phyloP scores from a whole-genome alignment of 352 stramenopile species.

The Phytophthora vignae region DNA sequence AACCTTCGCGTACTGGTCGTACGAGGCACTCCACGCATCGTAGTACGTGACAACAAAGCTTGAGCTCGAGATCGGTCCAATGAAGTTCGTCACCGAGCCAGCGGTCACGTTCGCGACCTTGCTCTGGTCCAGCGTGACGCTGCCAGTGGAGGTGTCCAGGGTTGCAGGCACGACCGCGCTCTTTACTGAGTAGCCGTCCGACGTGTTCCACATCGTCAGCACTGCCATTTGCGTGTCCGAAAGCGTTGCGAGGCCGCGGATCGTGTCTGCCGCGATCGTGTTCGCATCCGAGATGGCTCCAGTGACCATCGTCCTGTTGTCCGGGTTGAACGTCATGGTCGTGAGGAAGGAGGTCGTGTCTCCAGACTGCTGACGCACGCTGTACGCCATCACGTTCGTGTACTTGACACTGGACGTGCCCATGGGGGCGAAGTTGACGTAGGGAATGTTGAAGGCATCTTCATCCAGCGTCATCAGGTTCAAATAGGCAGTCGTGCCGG shows the following conservation, averaged over 20 bases:
- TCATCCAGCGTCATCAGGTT: slow-evolving; percentile 37
- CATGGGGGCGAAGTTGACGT: slow-evolving; percentile 63
- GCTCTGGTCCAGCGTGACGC: slow-evolving; percentile 23
- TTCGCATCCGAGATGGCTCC: slow-evolving; percentile 17
- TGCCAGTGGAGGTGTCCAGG: slow-evolving; percentile 26
- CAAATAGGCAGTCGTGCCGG: slow-evolving; percentile 77
- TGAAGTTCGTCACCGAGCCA: slow-evolving; percentile 46
- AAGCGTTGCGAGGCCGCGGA: slow-evolving; percentile 66
- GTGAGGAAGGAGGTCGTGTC: slow-evolving; percentile 56
- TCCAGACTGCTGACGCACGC: slow-evolving; percentile 15
- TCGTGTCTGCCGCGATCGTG: slow-evolving; percentile 37
- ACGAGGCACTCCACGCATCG: slow-evolving; percentile 37
- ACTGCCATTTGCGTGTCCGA: slow-evolving; percentile 58
- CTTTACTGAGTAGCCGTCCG: not conserved
- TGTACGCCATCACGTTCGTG: slow-evolving; percentile 67
- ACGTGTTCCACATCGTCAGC: slow-evolving; percentile 17
- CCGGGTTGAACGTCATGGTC: slow-evolving; percentile 43
- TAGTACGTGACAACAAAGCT: slow-evolving; percentile 64
- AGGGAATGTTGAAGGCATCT: slow-evolving; percentile 28
- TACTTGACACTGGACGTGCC: slow-evolving; percentile 43
- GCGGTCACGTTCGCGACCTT: slow-evolving; percentile 36
- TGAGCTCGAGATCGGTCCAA: slow-evolving; percentile 42
- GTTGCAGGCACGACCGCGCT: slow-evolving; percentile 35
- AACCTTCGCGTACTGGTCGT: slow-evolving; percentile 49
- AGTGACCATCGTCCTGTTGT: slow-evolving; percentile 45